Conservation (phyloP, 257 asterid genomes). For the Coffea canephora region DNA sequence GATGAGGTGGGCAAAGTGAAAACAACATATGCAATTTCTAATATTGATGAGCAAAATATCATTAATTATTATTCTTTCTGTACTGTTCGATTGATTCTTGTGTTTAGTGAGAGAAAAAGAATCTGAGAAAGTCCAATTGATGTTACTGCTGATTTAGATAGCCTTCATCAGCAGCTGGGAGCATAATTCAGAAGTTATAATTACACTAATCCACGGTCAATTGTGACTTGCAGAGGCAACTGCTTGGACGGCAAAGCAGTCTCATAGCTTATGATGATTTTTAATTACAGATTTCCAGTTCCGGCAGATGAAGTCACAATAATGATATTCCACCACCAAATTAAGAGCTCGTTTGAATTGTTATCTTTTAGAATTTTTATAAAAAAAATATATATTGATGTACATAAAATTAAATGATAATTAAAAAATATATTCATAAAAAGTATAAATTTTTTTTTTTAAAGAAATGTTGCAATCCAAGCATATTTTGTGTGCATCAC, state of each 20-base stretch:
- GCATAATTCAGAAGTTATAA: neutral
- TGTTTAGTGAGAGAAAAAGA: neutral
- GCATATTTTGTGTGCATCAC: no score
- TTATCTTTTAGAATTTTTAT: no score
- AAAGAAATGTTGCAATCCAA: no score
- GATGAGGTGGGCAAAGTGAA: no score
- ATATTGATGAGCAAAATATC: neutral
- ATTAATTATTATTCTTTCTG: neutral
- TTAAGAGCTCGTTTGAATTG: no score
- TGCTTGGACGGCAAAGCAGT: neutral
- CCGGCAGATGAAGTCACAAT: neutral
- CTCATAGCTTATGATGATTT: neutral
- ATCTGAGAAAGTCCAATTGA: neutral
- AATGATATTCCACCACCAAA: neutral
- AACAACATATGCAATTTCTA: no score
- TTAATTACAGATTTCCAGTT: neutral
- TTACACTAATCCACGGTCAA: neutral
- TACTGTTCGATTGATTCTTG: neutral
- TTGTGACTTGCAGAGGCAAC: neutral
- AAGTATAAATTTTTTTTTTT: no score
- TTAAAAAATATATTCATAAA: no score
- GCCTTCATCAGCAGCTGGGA: neutral
- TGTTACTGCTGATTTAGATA: neutral
- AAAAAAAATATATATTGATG: no score
- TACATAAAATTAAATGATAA: no score